These are phyloP conservation scores for Speleostelium caveatum DNA, from an alignment of 78 protist genomes.

Conservation along the genomic window DNA sequence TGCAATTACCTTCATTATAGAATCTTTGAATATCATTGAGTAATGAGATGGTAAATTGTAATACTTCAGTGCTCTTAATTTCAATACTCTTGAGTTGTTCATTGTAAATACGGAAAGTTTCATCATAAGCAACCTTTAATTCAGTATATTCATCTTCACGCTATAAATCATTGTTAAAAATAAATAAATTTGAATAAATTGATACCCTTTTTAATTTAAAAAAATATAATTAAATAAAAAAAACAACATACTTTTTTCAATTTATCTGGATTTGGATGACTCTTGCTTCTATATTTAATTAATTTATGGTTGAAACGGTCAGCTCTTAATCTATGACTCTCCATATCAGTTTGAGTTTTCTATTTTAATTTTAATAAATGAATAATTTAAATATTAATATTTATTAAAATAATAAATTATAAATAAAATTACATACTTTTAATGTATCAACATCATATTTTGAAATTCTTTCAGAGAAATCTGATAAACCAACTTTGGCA, in stretches of 20 bases:
- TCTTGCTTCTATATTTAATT: conserved; percentile 1
- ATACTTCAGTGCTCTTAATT: conserved; percentile 4
- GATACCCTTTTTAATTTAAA: background rate
- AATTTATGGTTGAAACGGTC: background rate
- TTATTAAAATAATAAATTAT: too few relatives aligned
- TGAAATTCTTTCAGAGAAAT: conserved; percentile 16
- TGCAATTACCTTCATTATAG: background rate
- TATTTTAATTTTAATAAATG: too few relatives aligned
- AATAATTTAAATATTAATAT: too few relatives aligned
- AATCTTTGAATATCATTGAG: background rate
- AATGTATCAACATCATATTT: conserved; percentile 4
- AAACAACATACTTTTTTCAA: conserved; percentile 10
- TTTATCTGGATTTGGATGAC: conserved; percentile 13
- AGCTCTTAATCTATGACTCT: background rate
- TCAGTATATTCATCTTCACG: background rate
- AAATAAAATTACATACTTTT: too few relatives aligned
- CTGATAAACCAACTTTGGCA: conserved; percentile 30
- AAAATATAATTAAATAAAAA: background rate
- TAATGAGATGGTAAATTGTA: conserved; percentile 3
- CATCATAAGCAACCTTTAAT: conserved; percentile 9
- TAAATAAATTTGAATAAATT: background rate
- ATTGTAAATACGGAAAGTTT: background rate
- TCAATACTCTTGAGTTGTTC: conserved; percentile 3
- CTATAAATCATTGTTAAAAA: background rate
- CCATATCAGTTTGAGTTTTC: conserved; percentile 10